Conservation (phyloP, 129 eudicot genomes). For the Saposhnikovia divaricata region DNA sequence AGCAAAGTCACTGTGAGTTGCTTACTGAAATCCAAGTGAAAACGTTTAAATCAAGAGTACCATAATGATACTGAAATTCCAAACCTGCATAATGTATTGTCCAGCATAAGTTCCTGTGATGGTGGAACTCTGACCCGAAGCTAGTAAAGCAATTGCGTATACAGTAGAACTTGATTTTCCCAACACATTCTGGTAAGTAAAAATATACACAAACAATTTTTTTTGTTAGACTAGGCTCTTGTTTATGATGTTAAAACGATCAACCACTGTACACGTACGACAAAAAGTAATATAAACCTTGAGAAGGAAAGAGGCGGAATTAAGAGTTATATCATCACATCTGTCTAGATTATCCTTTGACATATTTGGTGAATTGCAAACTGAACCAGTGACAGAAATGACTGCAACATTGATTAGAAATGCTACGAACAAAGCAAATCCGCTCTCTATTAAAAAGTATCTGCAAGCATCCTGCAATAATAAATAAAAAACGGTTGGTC, state of each 20-base stretch:
- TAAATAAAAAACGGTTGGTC: background rate
- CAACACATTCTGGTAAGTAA: slow-evolving; percentile 59
- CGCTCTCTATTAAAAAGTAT: slow-evolving; percentile 78
- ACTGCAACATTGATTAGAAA: slow-evolving; percentile 70
- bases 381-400: slow-evolving; percentile 77
- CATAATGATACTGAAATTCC: background rate
- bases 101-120: slow-evolving; percentile 97
- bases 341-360: slow-evolving; percentile 28
- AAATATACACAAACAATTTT: background rate
- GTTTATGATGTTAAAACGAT: background rate
- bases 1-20: background rate
- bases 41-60: background rate
- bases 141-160: slow-evolving; percentile 71
- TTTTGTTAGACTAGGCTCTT: background rate
- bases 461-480: slow-evolving; percentile 77
- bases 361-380: slow-evolving; percentile 46
- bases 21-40: background rate
- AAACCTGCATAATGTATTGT: slow-evolving; percentile 87
- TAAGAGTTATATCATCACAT: slow-evolving; percentile 59
- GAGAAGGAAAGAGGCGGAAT: slow-evolving; percentile 84
- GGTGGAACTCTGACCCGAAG: slow-evolving; percentile 96
- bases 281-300: slow-evolving; percentile 23
- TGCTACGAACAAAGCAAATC: slow-evolving; percentile 75
- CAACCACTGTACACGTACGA: background rate
- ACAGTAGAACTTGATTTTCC: slow-evolving; percentile 76